These are phyloP conservation scores for Fusarium napiforme DNA, from an alignment of 2,329 filamentous ascomycete genomes.

Conservation along the genomic window DNA sequence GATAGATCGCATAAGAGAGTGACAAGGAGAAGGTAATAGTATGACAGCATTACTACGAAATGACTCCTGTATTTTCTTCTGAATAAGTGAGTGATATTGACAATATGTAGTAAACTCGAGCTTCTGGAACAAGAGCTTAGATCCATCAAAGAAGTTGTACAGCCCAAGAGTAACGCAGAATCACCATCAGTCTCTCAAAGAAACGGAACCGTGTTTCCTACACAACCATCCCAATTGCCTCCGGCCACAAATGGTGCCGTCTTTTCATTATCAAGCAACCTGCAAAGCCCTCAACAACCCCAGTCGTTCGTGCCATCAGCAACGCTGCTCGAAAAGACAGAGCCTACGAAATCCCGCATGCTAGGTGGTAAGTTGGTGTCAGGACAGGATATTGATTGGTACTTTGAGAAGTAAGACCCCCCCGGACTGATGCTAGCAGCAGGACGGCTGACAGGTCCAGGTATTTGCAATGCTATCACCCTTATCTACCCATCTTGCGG, in stretches of 20 bases:
- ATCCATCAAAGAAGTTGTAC: conserved; percentile 64
- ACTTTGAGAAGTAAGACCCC: conserved; percentile 61
- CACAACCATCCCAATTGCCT: conserved; percentile 24
- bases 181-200: conserved; percentile 45
- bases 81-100: conserved; percentile 16
- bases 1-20: conserved; percentile 60
- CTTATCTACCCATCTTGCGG: conserved; percentile 63
- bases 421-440: neutral
- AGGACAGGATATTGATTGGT: conserved; percentile 65
- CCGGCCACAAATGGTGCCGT: conserved; percentile 8
- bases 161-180: conserved; percentile 39
- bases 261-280: conserved; percentile 14
- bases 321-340: conserved; percentile 35
- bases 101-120: conserved; percentile 60
- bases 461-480: conserved; percentile 64
- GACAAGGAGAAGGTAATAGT: conserved; percentile 55
- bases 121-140: conserved; percentile 65
- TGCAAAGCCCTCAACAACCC: conserved; percentile 7
- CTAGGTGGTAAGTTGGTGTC: conserved; percentile 61
- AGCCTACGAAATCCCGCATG: conserved; percentile 54
- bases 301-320: conserved; percentile 7
- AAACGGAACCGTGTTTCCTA: conserved; percentile 38
- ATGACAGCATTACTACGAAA: neutral
- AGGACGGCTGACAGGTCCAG: conserved; percentile 43
- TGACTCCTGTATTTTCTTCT: neutral